These are phyloP conservation scores for Bocquillonia castaneifolia DNA, from an alignment of 441 rosid genomes.

Conservation along the genomic window DNA sequence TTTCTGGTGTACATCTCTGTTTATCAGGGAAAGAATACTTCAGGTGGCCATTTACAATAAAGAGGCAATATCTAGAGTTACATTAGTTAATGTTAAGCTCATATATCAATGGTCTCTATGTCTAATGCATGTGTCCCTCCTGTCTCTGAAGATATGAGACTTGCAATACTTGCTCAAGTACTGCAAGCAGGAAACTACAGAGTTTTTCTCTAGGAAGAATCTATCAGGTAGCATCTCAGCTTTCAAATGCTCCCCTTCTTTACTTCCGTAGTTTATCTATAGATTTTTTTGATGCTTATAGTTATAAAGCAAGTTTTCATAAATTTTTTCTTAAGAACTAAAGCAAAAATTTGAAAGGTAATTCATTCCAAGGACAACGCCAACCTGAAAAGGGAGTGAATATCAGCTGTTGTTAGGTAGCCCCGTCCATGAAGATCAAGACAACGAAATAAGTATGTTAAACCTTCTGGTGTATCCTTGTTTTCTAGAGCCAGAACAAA, in stretches of 20 bases:
- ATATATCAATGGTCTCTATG: background rate
- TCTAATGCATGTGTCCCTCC: background rate
- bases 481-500: conserved; percentile 93
- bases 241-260: conserved; percentile 84
- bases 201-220: conserved; percentile 76
- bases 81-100: background rate
- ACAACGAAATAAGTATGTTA: conserved; percentile 87
- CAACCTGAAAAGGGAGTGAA: conserved; percentile 96
- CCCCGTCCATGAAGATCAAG: conserved; percentile 89
- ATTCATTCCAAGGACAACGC: background rate
- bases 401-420: conserved; percentile 89
- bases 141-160: conserved; percentile 73
- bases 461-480: conserved; percentile 94
- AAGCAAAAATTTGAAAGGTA: conserved; percentile 2
- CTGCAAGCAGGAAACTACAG: conserved; percentile 86
- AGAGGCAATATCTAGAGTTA: too few relatives aligned
- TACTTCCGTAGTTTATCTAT: conserved; percentile 52
- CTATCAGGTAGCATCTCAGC: conserved; percentile 85
- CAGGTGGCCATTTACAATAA: background rate
- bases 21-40: background rate
- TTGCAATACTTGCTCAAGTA: conserved; percentile 51
- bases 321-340: background rate
- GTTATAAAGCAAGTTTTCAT: background rate
- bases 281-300: conserved; percentile 2
- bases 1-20: conserved; percentile 96